Evolutionary conservation across 2,329 filamentous ascomycete species (phyloP).

Genomic region (Raffaelea albimanens): DNA sequence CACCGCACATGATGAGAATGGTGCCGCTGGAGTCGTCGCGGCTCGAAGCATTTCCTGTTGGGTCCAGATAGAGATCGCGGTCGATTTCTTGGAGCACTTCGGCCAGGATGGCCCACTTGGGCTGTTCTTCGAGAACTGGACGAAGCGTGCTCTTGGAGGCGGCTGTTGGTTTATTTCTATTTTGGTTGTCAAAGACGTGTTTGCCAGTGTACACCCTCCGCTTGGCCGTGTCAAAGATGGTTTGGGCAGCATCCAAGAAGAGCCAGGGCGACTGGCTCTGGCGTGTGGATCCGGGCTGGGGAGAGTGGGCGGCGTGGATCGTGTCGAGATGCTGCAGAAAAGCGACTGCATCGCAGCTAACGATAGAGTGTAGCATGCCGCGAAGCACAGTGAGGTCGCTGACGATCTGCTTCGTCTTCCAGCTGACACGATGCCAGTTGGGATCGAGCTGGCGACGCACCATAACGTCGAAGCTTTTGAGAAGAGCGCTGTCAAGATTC

Average conservation of each 20-base stretch:
- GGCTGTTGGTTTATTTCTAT: conserved; percentile 19
- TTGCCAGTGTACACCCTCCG: conserved; percentile 73
- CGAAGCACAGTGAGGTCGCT: conserved; percentile 78
- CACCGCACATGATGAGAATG: conserved; percentile 91
- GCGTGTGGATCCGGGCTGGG: conserved; percentile 75
- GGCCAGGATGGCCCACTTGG: conserved; percentile 85
- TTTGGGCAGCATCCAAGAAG: conserved; percentile 89
- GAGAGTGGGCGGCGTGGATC: conserved; percentile 82
- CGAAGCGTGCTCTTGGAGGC: conserved; percentile 45
- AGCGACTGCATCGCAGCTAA: conserved; percentile 81
- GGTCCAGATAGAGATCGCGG: conserved; percentile 77
- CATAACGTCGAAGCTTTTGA: conserved; percentile 84
- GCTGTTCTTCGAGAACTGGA: conserved; percentile 84
- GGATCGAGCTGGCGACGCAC: conserved; percentile 86
- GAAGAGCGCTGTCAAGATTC: conserved; percentile 86
- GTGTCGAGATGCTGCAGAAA: conserved; percentile 93
- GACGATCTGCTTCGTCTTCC: conserved; percentile 90
- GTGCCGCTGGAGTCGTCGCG: conserved; percentile 83
- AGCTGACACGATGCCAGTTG: conserved; percentile 94
- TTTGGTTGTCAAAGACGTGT: conserved; percentile 37
- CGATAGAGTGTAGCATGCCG: conserved; percentile 68
- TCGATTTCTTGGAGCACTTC: conserved; percentile 87
- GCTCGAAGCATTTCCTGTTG: conserved; percentile 26
- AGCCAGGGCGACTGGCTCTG: conserved; percentile 93
- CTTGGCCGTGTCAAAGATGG: conserved; percentile 85